Percentiles rank a stretch among this genome's conserved stretches.
phyloP scores from a whole-genome alignment of 768 basidiomycete species.

The Suillus occidentalis region DNA sequence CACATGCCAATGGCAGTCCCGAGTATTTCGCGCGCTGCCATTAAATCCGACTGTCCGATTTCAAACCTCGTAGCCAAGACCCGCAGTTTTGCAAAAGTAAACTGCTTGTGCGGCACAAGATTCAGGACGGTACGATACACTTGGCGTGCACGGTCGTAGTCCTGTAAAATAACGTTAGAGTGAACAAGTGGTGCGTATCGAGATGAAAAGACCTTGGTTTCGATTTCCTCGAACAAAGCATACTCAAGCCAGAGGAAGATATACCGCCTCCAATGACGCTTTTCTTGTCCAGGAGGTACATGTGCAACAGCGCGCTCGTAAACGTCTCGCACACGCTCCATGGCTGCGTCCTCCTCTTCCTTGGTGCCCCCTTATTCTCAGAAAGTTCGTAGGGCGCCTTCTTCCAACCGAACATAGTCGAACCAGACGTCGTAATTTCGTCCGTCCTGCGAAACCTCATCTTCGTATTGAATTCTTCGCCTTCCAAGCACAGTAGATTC shows the following conservation, averaged over 20 bases:
- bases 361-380: constrained; percentile 71
- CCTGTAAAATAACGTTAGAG: constrained; percentile 43
- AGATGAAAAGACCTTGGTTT: constrained; percentile 67
- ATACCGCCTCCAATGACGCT: constrained; percentile 88
- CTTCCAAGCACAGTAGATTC: constrained; percentile 96
- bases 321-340: constrained; percentile 79
- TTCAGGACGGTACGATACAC: constrained; percentile 89
- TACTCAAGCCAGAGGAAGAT: constrained; percentile 95
- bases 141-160: constrained; percentile 81
- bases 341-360: constrained; percentile 65
- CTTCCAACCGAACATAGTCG: constrained; percentile 91
- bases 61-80: constrained; percentile 91
- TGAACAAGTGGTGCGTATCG: background rate
- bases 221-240: constrained; percentile 95
- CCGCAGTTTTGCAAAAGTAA: constrained; percentile 99
- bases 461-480: constrained; percentile 98
- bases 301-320: constrained; percentile 96
- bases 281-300: constrained; percentile 91
- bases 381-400: constrained; percentile 77
- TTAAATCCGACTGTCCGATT: constrained; percentile 76
- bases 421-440: constrained; percentile 99
- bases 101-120: constrained; percentile 93
- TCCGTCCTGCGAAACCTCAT: constrained; percentile 88
- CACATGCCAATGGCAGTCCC: constrained; percentile 94
- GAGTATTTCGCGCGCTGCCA: constrained; percentile 84